phyloP scores from a whole-genome alignment of 2,329 filamentous ascomycete genomes.

The Microcera coccophila region DNA sequence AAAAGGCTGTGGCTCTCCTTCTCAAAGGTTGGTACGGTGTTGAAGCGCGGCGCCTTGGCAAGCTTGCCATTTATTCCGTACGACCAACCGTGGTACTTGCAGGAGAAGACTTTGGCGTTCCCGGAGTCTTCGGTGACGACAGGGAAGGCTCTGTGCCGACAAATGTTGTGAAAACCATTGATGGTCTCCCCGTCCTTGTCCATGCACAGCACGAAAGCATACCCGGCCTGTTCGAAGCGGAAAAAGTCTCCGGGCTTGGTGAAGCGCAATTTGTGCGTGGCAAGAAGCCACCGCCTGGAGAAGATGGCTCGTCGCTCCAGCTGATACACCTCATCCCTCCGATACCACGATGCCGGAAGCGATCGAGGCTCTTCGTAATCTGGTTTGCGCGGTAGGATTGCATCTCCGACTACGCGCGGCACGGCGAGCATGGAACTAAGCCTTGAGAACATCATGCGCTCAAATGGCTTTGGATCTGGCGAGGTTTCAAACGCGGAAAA shows the following conservation, averaged over 20 bases:
- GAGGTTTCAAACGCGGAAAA: too few species aligned
- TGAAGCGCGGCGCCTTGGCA: constrained; percentile 42
- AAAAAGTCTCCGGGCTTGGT: constrained; percentile 54
- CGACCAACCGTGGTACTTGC: constrained; percentile 54
- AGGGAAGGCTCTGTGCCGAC: constrained; percentile 58
- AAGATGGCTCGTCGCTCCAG: constrained; percentile 56
- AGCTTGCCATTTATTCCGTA: constrained; percentile 42
- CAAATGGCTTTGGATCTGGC: too few species aligned
- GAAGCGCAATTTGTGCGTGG: constrained; percentile 50
- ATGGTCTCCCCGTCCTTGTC: constrained; percentile 50
- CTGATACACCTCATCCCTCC: constrained; percentile 50
- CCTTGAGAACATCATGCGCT: too few species aligned
- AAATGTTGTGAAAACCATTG: constrained; percentile 62
- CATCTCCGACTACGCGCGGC: too few species aligned
- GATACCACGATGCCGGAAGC: constrained; percentile 52
- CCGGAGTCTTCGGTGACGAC: constrained; percentile 51
- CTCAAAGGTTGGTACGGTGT: constrained; percentile 38
- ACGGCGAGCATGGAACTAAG: too few species aligned
- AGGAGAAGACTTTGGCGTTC: constrained; percentile 50
- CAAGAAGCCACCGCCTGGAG: constrained; percentile 53
- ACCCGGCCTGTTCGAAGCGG: constrained; percentile 52
- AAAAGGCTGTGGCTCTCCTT: constrained; percentile 43
- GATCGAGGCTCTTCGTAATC: too few species aligned
- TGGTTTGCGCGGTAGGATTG: too few species aligned
- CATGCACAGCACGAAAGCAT: constrained; percentile 51